A percentile compares a stretch with the other conserved stretches of the same genome.
Conservation (phyloP, 768 basidiomycete genomes). For the Serendipita vermifera region DNA sequence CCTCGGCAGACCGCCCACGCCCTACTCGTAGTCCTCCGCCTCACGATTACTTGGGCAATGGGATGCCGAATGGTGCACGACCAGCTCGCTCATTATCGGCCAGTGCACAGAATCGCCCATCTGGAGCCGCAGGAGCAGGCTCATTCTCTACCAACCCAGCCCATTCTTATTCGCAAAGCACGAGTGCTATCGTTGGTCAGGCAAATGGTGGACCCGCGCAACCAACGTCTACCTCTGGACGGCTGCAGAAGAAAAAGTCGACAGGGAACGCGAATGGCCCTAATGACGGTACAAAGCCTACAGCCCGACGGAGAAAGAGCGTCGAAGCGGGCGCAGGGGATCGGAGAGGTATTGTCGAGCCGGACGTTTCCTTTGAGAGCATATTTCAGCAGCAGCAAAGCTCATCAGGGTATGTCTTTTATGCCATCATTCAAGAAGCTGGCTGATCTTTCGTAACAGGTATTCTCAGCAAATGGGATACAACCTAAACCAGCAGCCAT, state of each 20-base stretch:
- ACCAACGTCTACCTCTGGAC: background rate
- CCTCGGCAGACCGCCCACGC: slow-evolving; percentile 17
- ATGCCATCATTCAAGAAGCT: too few relatives aligned
- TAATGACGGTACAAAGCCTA: background rate
- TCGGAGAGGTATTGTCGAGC: slow-evolving; percentile 6
- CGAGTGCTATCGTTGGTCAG: background rate
- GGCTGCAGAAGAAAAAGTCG: slow-evolving; percentile 4
- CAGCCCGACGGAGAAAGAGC: background rate
- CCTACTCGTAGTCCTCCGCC: slow-evolving; percentile 18
- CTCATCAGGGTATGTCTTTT: background rate
- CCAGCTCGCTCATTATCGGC: background rate
- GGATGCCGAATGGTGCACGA: slow-evolving; percentile 1
- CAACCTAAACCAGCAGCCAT: too few relatives aligned
- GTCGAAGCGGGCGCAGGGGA: background rate
- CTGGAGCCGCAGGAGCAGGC: background rate
- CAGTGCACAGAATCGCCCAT: background rate
- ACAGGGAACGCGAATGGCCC: background rate
- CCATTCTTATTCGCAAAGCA: background rate
- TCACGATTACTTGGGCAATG: slow-evolving; percentile 12
- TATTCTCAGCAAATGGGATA: too few relatives aligned
- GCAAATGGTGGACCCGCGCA: background rate
- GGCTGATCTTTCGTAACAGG: too few relatives aligned
- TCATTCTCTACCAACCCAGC: background rate
- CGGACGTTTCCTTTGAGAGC: background rate
- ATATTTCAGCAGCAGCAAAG: background rate